Evolutionary conservation across 2,329 filamentous ascomycete species (phyloP).

Genomic region (Aspergillus felis): DNA sequence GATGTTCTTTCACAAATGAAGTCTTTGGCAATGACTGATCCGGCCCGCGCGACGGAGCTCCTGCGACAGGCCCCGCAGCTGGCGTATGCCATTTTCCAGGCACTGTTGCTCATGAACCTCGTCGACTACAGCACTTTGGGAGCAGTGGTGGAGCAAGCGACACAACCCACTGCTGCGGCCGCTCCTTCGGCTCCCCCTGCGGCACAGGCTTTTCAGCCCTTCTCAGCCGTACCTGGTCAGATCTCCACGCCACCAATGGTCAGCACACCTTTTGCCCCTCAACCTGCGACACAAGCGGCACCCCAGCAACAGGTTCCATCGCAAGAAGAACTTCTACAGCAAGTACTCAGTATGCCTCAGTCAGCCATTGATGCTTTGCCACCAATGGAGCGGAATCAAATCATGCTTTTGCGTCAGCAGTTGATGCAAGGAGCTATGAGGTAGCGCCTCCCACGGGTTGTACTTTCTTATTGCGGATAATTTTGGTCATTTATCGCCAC

Average conservation of each 20-base stretch:
- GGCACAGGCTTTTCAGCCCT: conserved; percentile 35
- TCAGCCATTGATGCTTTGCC: conserved; percentile 75
- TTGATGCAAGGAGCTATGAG: conserved; percentile 47
- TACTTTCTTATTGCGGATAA: not conserved
- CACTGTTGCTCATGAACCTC: conserved; percentile 85
- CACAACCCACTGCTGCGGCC: conserved; percentile 37
- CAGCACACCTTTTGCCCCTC: conserved; percentile 40
- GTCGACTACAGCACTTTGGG: conserved; percentile 80
- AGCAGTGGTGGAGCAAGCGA: conserved; percentile 68
- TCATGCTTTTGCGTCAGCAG: conserved; percentile 69
- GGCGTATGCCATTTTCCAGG: conserved; percentile 91
- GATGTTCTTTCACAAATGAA: conserved; percentile 96
- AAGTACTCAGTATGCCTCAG: conserved; percentile 76
- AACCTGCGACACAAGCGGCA: conserved; percentile 41
- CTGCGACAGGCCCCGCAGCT: conserved; percentile 87
- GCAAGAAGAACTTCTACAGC: conserved; percentile 70
- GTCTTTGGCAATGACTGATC: conserved; percentile 74
- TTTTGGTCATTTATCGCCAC: not conserved
- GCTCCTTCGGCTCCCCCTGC: conserved; percentile 32
- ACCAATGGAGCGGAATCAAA: conserved; percentile 70
- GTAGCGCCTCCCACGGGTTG: conserved; percentile 11
- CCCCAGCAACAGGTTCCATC: conserved; percentile 50
- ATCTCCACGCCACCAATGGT: conserved; percentile 51
- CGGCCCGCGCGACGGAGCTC: conserved; percentile 77
- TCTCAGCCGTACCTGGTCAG: conserved; percentile 40